Evolutionary conservation across 23 red algal species (phyloP).

Genomic region (Gracilaria domingensis): DNA sequence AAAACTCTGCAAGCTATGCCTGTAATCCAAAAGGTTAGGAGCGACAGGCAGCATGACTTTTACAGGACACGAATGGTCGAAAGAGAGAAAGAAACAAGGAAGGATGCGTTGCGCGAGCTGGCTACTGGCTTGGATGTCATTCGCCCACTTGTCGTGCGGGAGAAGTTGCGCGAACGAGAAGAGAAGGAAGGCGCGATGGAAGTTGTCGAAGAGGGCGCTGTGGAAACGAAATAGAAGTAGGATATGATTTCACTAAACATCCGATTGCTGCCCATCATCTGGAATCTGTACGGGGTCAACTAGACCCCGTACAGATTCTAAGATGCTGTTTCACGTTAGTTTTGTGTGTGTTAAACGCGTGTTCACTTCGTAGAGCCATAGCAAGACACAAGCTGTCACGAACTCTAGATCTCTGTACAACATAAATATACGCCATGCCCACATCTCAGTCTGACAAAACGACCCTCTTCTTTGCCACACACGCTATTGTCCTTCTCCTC

Average conservation of each 20-base stretch:
- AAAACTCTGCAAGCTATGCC: conserved; percentile 84
- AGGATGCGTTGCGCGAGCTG: conserved; percentile 80
- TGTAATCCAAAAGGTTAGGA: conserved; percentile 75
- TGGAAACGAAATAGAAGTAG: not conserved
- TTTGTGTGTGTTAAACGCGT: too few relatives aligned
- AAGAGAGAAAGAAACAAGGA: conserved; percentile 70
- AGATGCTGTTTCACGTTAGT: too few relatives aligned
- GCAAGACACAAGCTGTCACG: too few relatives aligned
- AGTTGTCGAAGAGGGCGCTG: conserved; percentile 25
- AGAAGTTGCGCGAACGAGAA: conserved; percentile 51
- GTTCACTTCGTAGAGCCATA: too few relatives aligned
- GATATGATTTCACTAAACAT: too few relatives aligned
- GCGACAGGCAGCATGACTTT: conserved; percentile 67
- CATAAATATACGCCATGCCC: too few relatives aligned
- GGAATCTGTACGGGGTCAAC: too few relatives aligned
- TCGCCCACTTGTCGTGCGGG: conserved; percentile 77
- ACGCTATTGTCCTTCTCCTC: too few relatives aligned
- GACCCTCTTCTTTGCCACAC: too few relatives aligned
- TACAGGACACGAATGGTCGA: conserved; percentile 80
- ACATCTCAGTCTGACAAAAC: too few relatives aligned
- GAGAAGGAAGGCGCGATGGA: conserved; percentile 36
- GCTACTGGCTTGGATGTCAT: conserved; percentile 67
- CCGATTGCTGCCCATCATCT: not conserved
- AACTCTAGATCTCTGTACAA: too few relatives aligned
- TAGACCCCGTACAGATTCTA: too few relatives aligned